phyloP scores from a whole-genome alignment of 495 filamentous ascomycete genomes.

The Penicillium daleae region DNA sequence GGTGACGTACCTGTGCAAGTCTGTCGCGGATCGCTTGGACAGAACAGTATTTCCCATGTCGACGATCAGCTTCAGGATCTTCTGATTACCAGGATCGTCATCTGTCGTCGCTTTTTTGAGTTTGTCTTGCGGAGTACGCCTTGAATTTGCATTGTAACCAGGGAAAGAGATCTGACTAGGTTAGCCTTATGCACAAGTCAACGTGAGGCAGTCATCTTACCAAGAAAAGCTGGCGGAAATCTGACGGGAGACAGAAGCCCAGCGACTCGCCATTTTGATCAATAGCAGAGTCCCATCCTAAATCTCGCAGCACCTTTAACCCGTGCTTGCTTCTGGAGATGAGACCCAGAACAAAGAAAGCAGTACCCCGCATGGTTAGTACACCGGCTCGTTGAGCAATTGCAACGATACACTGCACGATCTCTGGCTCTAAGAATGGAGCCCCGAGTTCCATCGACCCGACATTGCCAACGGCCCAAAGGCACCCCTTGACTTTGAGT shows the following conservation, averaged over 20 bases:
- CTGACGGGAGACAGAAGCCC: slow-evolving; percentile 81
- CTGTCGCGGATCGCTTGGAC: slow-evolving; percentile 72
- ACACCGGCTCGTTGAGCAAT: slow-evolving; percentile 88
- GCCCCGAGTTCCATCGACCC: slow-evolving; percentile 97
- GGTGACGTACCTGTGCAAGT: slow-evolving; percentile 60
- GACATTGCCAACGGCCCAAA: slow-evolving; percentile 98
- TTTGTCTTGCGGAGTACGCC: slow-evolving; percentile 43
- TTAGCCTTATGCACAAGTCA: slow-evolving; percentile 13
- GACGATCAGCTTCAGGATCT: slow-evolving; percentile 76
- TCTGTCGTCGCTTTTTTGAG: slow-evolving; percentile 58
- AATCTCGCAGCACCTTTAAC: slow-evolving; percentile 80
- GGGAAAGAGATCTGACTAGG: slow-evolving; percentile 42
- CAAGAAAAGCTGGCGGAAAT: slow-evolving; percentile 78
- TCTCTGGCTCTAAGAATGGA: slow-evolving; percentile 83
- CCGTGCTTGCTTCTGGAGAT: slow-evolving; percentile 93
- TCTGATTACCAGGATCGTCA: slow-evolving; percentile 67
- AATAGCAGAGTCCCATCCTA: slow-evolving; percentile 91
- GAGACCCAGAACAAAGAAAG: slow-evolving; percentile 92
- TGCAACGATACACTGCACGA: slow-evolving; percentile 79
- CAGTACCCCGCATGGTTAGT: slow-evolving; percentile 89
- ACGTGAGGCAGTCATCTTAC: slow-evolving; percentile 42
- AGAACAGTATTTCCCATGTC: slow-evolving; percentile 89
- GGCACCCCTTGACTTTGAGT: slow-evolving; percentile 92
- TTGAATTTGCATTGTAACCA: slow-evolving; percentile 37
- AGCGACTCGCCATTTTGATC: slow-evolving; percentile 80